Evolutionary conservation across 805 yeast genomes (phyloP), one percentile per base, ranked within the genome.

Genomic region (Saccharomycopsis fibuligera): DNA sequence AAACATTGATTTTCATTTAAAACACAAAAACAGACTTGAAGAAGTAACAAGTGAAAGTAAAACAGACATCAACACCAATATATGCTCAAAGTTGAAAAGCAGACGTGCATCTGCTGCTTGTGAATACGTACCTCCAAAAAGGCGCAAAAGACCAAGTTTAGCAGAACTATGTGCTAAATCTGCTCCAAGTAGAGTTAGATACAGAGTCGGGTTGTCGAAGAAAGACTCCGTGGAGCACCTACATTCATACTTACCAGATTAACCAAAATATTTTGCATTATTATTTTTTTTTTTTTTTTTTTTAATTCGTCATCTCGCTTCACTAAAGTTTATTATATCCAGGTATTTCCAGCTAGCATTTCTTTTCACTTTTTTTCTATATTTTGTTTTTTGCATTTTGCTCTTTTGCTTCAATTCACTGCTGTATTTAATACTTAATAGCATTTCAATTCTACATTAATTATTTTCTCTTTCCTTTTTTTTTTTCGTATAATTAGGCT

Each of bases 191-290:
- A 17, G 17, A 4, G 41, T 23, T 5, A 41, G 45, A 27, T 46
- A 49, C 25, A 36, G 55, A 33, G 55, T 52, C n/a, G 55, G 55
- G 3, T 25, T 52, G 22, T 52, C 55, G 14, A 48, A 40, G 25
- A 45, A 45, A 35, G 23, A 45, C 10, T 33, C 22, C 2, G 48
- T 52, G n/a, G 50, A 49, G 12, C 45, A 43, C 23, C 53, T 52
- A 14, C 55, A 52, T 40, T 33, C 44, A 5, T 41, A 45, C 35
- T 39, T 51, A 17, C 35, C 44, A 9, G 21, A 41, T 5, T 41
- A 19, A 29, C 5, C 12, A 21, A 29, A 21, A 29, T n/a, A 21
- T n/a, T 27, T 29, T 41, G 9, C 9, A 19, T 9, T 16, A n/a
- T 22, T 27, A 4, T 9, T 27, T 39, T 4, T 6, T 23, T 24